A percentile compares a stretch with the other conserved stretches of the same genome.
phyloP scores from a whole-genome alignment of 108 stramenopile genomes.

The Discostella stelligeroides region DNA sequence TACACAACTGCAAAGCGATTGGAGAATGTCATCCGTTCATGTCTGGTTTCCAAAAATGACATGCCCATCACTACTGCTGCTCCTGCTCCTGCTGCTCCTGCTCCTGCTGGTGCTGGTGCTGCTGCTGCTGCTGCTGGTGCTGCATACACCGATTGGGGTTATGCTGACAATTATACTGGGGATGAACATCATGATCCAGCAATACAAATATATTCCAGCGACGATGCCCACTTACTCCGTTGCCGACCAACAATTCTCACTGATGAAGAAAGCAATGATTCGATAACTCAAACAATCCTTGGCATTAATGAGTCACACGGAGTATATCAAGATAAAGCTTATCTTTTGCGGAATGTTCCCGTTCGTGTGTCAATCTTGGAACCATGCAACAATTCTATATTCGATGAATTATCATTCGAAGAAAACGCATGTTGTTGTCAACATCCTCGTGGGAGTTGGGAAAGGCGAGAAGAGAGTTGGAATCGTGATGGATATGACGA shows the following conservation, averaged over 20 bases:
- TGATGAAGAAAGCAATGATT: no score
- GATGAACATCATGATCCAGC: slow-evolving; percentile 17
- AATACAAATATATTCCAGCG: slow-evolving; percentile 21
- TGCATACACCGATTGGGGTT: background rate
- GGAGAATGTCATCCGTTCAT: slow-evolving; percentile 11
- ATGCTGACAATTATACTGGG: background rate
- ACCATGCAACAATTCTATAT: slow-evolving; percentile 13
- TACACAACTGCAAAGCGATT: slow-evolving; percentile 7
- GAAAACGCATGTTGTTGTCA: slow-evolving; percentile 31
- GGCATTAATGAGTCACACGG: slow-evolving; percentile 19
- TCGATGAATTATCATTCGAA: slow-evolving; percentile 11
- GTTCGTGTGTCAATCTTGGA: slow-evolving; percentile 24
- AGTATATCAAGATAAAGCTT: background rate
- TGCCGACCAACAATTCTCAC: slow-evolving; percentile 26
- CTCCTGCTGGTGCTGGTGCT: no score
- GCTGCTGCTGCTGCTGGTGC: no score
- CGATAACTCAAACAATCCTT: slow-evolving; percentile 12
- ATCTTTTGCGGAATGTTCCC: background rate
- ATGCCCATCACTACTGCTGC: no score
- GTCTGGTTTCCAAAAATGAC: background rate
- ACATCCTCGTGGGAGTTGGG: slow-evolving; percentile 41
- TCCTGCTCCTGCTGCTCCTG: no score
- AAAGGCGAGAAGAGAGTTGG: slow-evolving; percentile 8
- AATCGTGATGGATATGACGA: background rate
- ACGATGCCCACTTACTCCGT: slow-evolving; percentile 43